phyloP scores from a whole-genome alignment of 179 eudicot genomes.

The Pouteria campechiana region DNA sequence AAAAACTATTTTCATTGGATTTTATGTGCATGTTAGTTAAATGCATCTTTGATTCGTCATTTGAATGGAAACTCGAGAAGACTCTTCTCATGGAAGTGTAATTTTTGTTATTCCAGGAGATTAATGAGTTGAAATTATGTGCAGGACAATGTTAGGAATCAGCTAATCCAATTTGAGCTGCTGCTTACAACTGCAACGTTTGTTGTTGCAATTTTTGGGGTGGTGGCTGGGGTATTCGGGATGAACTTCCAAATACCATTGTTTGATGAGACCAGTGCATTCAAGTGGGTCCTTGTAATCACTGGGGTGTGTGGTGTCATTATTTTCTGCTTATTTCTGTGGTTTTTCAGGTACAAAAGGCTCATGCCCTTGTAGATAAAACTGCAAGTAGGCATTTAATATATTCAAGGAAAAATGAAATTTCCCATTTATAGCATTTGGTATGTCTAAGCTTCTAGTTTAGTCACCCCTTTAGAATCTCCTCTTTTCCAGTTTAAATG shows the following conservation, averaged over 20 bases:
- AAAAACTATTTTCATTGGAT: too few relatives aligned
- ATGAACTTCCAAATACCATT: conserved; percentile 70
- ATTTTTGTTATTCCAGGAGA: too few relatives aligned
- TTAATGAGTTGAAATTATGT: neutral
- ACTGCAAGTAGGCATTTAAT: neutral
- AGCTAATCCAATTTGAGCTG: conserved; percentile 93
- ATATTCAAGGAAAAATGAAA: too few relatives aligned
- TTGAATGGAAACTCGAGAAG: too few relatives aligned
- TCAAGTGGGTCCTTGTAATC: conserved; percentile 69
- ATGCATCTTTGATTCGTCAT: too few relatives aligned
- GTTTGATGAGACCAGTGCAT: conserved; percentile 53
- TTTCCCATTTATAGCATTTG: too few relatives aligned
- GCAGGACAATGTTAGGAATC: conserved; percentile 95
- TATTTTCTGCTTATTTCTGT: conserved; percentile 60
- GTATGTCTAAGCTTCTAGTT: too few relatives aligned
- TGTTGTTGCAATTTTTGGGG: conserved; percentile 90
- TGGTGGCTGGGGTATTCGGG: conserved; percentile 89
- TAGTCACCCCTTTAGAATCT: too few relatives aligned
- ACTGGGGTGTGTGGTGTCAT: conserved; percentile 55
- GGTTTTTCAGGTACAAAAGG: conserved; percentile 75
- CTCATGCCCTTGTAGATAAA: conserved; percentile 68
- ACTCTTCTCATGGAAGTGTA: too few relatives aligned
- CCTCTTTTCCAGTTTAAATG: too few relatives aligned
- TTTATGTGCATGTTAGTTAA: too few relatives aligned
- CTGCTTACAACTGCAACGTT: conserved; percentile 87